Base-by-base conservation (phyloP, 495 filamentous ascomycete genomes). In the Cairneyella variabilis region DNA sequence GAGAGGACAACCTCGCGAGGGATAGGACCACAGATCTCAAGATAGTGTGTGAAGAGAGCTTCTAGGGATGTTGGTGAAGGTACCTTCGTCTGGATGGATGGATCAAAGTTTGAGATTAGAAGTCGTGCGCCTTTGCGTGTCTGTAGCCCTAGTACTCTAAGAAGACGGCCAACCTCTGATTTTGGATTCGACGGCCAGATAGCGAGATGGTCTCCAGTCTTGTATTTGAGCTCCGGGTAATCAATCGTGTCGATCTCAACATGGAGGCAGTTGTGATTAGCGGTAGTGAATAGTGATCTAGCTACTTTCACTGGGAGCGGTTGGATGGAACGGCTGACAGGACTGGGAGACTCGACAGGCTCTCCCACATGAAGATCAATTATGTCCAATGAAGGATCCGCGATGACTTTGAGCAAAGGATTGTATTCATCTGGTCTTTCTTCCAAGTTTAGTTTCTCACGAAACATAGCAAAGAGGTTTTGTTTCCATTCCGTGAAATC, bases 311-410 rank as follows among this genome's bases (percentile, higher is more conserved):
- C 64, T 11, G 58, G 63, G 7, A 63, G 37, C 23, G 75, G 63
- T 5, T 56, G 58, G 23, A 77, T 60, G 4, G 69, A 42, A 1
- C 67, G 46, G 69, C 62, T 50, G 38, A 3, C 10, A 12, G 22
- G 9, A 28, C 8, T 4, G 27, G 14, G 12, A 17, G 0, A 16
- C 14, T 26, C 56, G 20, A 64, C 57, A 4, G 74, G 73, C 23
- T 72, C 67, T 3, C 71, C 71, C 38, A 69, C 59, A 38, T 73
- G 65, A 11, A 75, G 58, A 46, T 76, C 69, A 38, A 68, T 67
- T 2, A 62, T 60, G 36, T 71, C 65, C 3, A 72, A 45, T 1
- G 68, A 69, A 12, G 60, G 59, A 38, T 74, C 71, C 39, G 73
- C 66, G 6, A 66, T 56, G 9, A 78, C 63, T 8, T 56, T 26